These are phyloP conservation scores for Alternaria panax DNA, from an alignment of 2,329 filamentous ascomycete genomes.

Conservation along the genomic window DNA sequence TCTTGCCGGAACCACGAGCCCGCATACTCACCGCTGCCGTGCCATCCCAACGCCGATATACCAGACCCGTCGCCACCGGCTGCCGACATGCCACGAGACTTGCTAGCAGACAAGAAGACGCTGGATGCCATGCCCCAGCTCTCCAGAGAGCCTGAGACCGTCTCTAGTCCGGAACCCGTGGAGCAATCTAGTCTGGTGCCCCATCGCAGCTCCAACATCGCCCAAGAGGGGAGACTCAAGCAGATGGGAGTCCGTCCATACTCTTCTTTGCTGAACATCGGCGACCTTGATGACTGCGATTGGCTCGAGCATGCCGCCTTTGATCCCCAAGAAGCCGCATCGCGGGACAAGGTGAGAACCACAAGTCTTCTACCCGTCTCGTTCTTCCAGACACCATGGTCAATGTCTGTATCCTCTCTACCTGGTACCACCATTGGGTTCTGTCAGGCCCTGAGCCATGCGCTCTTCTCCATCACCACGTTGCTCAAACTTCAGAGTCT, in stretches of 20 bases:
- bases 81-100: constrained; percentile 54
- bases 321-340: constrained; percentile 64
- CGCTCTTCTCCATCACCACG: constrained; percentile 23
- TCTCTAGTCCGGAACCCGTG: constrained; percentile 23
- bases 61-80: constrained; percentile 9
- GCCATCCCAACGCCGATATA: neutral
- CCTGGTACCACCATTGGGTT: constrained; percentile 24
- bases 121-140: constrained; percentile 49
- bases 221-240: constrained; percentile 38
- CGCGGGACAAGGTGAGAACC: constrained; percentile 66
- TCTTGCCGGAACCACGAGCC: constrained; percentile 25
- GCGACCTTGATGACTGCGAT: constrained; percentile 69
- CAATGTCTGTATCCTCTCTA: neutral
- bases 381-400: neutral
- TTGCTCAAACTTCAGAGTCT: constrained; percentile 8
- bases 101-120: constrained; percentile 48
- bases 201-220: constrained; percentile 31
- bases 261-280: constrained; percentile 73
- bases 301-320: constrained; percentile 66
- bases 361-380: constrained; percentile 9
- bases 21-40: constrained; percentile 20
- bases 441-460: constrained; percentile 19
- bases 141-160: constrained; percentile 42
- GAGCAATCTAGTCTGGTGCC: constrained; percentile 26
- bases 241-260: constrained; percentile 71